Evolutionary conservation across 805 yeast genomes (phyloP).

Genomic region (Spathaspora sp.): DNA sequence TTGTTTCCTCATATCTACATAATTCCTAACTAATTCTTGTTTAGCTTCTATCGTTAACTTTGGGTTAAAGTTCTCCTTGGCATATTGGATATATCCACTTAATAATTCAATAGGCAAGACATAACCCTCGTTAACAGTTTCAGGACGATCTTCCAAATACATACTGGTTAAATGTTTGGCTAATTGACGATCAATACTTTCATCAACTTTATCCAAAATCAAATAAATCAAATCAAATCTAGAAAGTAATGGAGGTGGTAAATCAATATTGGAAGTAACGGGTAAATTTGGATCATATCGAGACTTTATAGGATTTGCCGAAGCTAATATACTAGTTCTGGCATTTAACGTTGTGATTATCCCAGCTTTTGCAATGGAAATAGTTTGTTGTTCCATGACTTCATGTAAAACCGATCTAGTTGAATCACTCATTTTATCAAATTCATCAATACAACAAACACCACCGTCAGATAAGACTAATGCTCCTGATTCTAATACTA

Average conservation of each 20-base stretch:
- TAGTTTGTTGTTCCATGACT: conserved; percentile 99
- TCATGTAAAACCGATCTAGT: conserved; percentile 95
- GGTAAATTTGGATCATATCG: conserved; percentile 93
- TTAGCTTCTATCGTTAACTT: conserved; percentile 76
- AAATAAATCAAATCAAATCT: conserved; percentile 93
- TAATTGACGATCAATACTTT: conserved; percentile 73
- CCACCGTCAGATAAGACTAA: conserved; percentile 96
- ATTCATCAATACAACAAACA: conserved; percentile 97
- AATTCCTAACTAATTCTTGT: conserved; percentile 76
- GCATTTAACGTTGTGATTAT: conserved; percentile 96
- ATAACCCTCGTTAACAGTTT: conserved; percentile 64
- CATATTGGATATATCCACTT: conserved; percentile 87
- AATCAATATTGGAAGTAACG: conserved; percentile 90
- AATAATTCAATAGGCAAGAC: conserved; percentile 83
- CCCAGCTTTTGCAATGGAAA: conserved; percentile 97
- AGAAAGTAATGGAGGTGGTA: conserved; percentile 93
- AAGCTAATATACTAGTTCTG: conserved; percentile 90
- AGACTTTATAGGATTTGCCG: conserved; percentile 96
- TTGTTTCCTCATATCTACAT: conserved; percentile 89
- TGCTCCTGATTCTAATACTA: conserved; percentile 95
- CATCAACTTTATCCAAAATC: conserved; percentile 90
- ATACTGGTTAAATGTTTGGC: conserved; percentile 88
- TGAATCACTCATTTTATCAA: conserved; percentile 94
- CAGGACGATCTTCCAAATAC: conserved; percentile 86
- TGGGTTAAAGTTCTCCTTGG: conserved; percentile 85